phyloP scores from a whole-genome alignment of 352 stramenopile species.

The Halophytophthora polymorphica region DNA sequence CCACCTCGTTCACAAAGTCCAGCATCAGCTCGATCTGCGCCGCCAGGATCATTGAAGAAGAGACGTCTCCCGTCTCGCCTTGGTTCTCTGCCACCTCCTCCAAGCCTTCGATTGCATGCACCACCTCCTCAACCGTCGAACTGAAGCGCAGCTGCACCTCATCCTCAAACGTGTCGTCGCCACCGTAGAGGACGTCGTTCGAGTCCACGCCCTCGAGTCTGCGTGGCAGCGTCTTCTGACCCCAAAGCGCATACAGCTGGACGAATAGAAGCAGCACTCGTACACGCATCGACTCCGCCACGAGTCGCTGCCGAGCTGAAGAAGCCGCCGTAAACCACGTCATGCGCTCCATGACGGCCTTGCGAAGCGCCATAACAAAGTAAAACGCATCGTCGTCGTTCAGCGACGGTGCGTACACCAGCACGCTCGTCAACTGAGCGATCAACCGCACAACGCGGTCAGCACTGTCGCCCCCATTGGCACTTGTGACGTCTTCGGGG shows the following conservation, averaged over 20 bases:
- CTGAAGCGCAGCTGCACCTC: constrained; percentile 52
- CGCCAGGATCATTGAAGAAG: constrained; percentile 1
- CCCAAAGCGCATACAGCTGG: constrained; percentile 64
- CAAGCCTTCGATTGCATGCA: constrained; percentile 46
- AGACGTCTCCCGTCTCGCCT: neutral
- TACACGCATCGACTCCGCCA: constrained; percentile 25
- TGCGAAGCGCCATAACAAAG: constrained; percentile 73
- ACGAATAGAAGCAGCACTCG: constrained; percentile 39
- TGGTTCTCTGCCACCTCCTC: constrained; percentile 1
- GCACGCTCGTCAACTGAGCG: constrained; percentile 47
- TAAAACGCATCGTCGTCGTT: constrained; percentile 86
- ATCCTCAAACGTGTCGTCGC: constrained; percentile 45
- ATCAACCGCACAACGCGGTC: constrained; percentile 34
- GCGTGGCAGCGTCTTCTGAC: constrained; percentile 35
- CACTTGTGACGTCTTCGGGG: constrained; percentile 10
- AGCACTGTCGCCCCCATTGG: constrained; percentile 1
- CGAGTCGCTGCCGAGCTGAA: constrained; percentile 11
- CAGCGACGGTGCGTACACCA: constrained; percentile 76
- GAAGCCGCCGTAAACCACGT: constrained; percentile 15
- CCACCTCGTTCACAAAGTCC: constrained; percentile 54
- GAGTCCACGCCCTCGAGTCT: constrained; percentile 56
- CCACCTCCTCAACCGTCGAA: constrained; percentile 44
- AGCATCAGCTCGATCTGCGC: constrained; percentile 55
- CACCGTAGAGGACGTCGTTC: constrained; percentile 86
- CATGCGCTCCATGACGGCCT: constrained; percentile 60